phyloP scores from a whole-genome alignment of 345 rosid species.

The Trapa incisa region DNA sequence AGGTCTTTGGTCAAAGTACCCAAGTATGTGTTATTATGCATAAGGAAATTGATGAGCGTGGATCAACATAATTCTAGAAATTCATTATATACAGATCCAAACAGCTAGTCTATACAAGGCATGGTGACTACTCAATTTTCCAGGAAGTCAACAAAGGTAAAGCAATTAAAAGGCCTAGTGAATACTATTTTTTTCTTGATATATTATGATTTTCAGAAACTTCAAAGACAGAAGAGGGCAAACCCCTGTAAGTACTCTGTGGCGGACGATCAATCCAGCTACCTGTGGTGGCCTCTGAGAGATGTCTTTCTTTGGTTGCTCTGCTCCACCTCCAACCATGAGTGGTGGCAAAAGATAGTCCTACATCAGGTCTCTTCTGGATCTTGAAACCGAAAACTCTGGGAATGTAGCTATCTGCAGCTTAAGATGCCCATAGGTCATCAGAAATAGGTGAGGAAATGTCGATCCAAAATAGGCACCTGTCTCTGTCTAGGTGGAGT shows the following conservation, averaged over 20 bases:
- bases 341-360: background rate
- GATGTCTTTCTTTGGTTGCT: background rate
- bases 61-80: background rate
- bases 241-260: background rate
- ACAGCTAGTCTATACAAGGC: background rate
- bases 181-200: background rate
- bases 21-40: background rate
- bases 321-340: background rate
- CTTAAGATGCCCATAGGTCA: slow-evolving; percentile 84
- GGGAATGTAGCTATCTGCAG: slow-evolving; percentile 82
- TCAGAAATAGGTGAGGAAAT: slow-evolving; percentile 80
- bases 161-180: background rate
- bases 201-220: background rate
- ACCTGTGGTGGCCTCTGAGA: background rate
- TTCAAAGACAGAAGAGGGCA: background rate
- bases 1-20: background rate
- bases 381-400: slow-evolving; percentile 94
- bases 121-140: background rate
- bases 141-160: background rate
- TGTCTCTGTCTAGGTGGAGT: slow-evolving; percentile 64
- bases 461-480: slow-evolving; percentile 96
- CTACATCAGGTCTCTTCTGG: slow-evolving; percentile 56
- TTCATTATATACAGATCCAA: too few relatives aligned
- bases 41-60: background rate
- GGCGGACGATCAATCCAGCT: background rate